Conservation (phyloP, 2,329 filamentous ascomycete species). For the Fusarium mexicanum region DNA sequence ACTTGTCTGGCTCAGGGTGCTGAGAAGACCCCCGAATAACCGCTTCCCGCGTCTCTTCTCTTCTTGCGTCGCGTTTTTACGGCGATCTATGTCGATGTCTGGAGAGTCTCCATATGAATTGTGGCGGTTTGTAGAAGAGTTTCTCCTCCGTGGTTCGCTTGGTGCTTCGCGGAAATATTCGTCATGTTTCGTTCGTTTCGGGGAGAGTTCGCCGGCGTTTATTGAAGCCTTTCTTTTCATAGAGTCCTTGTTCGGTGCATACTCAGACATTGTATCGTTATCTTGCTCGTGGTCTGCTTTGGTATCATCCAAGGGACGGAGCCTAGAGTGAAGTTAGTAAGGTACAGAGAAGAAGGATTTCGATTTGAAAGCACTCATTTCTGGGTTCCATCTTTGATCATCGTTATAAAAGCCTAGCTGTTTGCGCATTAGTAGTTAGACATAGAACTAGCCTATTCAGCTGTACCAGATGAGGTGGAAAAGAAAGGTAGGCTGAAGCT, state of each 20-base stretch:
- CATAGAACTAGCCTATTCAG: neutral
- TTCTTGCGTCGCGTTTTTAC: constrained; percentile 59
- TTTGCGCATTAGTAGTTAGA: neutral
- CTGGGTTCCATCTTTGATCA: constrained; percentile 30
- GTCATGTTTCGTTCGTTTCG: constrained; percentile 43
- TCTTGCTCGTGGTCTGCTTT: constrained; percentile 1
- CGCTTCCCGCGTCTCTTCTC: constrained; percentile 87
- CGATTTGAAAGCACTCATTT: constrained; percentile 32
- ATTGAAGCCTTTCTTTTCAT: constrained; percentile 47
- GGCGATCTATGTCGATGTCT: constrained; percentile 32
- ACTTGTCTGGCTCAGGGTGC: constrained; percentile 78
- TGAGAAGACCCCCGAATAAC: constrained; percentile 84
- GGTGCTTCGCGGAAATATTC: constrained; percentile 27
- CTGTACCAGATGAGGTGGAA: neutral
- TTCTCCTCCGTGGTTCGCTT: constrained; percentile 21
- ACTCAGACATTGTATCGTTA: neutral
- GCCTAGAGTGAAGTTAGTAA: constrained; percentile 35
- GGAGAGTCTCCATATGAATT: constrained; percentile 12
- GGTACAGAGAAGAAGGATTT: neutral
- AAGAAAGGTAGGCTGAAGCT: neutral
- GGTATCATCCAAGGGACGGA: constrained; percentile 22
- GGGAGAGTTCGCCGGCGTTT: constrained; percentile 28
- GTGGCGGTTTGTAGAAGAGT: constrained; percentile 21
- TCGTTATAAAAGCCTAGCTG: neutral
- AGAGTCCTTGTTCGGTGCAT: constrained; percentile 8